Evolutionary conservation across 2,329 filamentous ascomycete species (phyloP), one percentile per base, ranked within the genome.

Genomic region (Hirsutella thompsonii): DNA sequence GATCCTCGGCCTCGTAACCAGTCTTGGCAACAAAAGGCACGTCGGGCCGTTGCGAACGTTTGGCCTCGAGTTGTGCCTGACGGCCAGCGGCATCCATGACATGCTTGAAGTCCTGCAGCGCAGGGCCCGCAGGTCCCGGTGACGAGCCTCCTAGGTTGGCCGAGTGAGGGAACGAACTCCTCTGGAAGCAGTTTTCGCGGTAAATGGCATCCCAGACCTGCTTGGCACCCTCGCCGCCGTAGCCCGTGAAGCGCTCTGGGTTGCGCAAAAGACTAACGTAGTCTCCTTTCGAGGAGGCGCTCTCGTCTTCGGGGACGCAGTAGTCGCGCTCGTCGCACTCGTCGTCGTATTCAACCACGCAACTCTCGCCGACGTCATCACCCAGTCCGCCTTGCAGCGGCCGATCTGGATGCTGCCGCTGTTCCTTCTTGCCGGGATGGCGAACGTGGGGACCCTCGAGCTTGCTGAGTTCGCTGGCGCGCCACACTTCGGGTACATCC

Each of bases 141-240:
- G 62, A 63, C 42, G 57, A 63, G 42, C 57, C 52, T 34, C 74
- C 76, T 8, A 79, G 62, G 44, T 69, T 63, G 20, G 75, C 74
- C 19, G 74, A 74, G 44, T 69, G 64, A 2, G 76, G 70, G 56
- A 81, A 81, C 0, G 77, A 81, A 48, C 72, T 72, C 57, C 70
- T 74, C 52, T 78, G 74, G 68, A 98, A 98, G 66, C 92, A 98
- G 61, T 98, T 98, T 62, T 98, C 92, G 40, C 87, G 76, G 63
- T 98, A 98, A 44, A 98, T 88, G 42, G 92, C 84, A 57, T 94
- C 83, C 92, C 92, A 98, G 14, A 98, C 86, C 64, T 93, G 87
- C 55, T 81, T 78, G 33, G 90, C 78, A 16, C 89, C 83, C 44
- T 81, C 75, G 41, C 92, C 92, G 8, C 81, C 75, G 56, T 96